These are phyloP conservation scores for Quercus ilex DNA, from an alignment of 306 rosid genomes.

Conservation along the genomic window DNA sequence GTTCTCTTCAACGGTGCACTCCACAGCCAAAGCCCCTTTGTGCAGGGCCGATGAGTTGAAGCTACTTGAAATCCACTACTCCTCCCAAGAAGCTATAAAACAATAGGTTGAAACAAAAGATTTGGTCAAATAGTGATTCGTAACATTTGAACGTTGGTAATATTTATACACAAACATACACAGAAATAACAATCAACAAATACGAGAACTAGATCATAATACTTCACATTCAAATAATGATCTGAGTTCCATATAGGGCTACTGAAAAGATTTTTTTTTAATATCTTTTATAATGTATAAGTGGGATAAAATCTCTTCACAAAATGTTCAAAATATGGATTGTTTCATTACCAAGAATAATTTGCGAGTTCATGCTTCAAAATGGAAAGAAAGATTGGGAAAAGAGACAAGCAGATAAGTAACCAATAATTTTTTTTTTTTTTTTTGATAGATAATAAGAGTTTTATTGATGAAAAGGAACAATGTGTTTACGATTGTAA, in stretches of 20 bases:
- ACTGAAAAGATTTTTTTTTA: too few relatives aligned
- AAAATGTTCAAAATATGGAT: too few relatives aligned
- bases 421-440: too few relatives aligned
- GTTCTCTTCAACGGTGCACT: conserved; percentile 85
- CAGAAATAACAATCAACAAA: background rate
- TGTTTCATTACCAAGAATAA: too few relatives aligned
- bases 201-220: background rate
- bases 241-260: background rate
- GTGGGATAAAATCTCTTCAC: too few relatives aligned
- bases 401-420: background rate
- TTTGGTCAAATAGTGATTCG: background rate
- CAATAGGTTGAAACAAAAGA: background rate
- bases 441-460: too few relatives aligned
- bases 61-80: conserved; percentile 94
- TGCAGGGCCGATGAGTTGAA: conserved; percentile 88
- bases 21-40: conserved; percentile 99
- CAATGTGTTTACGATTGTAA: too few relatives aligned
- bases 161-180: background rate
- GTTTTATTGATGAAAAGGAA: too few relatives aligned
- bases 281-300: too few relatives aligned
- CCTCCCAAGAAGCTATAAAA: conserved; percentile 79
- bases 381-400: background rate
- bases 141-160: background rate
- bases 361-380: background rate
- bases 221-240: background rate